These are phyloP conservation scores for Picochlorum sp. DNA, from an alignment of 139 green algal species.

Conservation along the genomic window DNA sequence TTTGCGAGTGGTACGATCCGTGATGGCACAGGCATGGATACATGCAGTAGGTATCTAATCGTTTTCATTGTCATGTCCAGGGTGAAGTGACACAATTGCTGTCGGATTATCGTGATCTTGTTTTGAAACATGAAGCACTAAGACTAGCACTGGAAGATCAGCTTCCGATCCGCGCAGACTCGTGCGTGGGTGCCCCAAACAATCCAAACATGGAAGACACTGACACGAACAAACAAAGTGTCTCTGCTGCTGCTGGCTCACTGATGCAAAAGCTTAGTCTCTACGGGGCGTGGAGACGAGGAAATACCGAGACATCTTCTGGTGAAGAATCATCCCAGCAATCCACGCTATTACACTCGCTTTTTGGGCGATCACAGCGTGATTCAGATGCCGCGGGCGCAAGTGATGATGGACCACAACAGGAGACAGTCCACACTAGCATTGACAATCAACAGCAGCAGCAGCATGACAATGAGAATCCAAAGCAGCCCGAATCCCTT, in stretches of 20 bases:
- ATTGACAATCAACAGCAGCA: no score
- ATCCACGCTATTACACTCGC: no score
- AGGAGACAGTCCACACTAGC: no score
- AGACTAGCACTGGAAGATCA: constrained; percentile 18
- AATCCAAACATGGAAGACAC: neutral
- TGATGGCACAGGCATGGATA: neutral
- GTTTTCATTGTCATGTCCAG: neutral
- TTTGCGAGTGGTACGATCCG: constrained; percentile 40
- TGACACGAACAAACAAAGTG: neutral
- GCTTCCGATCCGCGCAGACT: constrained; percentile 4
- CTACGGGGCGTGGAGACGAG: neutral
- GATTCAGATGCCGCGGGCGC: no score
- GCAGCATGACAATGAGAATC: no score
- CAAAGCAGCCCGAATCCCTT: no score
- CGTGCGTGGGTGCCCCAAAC: neutral
- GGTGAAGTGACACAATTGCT: constrained; percentile 65
- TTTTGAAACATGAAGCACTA: constrained; percentile 28
- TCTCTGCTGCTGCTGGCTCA: neutral
- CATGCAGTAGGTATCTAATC: neutral
- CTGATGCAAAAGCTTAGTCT: neutral
- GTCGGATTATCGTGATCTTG: constrained; percentile 56
- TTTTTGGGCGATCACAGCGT: no score
- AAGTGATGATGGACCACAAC: no score
- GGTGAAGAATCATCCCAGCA: no score
- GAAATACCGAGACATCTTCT: neutral